A percentile compares a stretch with the other conserved stretches of the same genome.
Evolutionary conservation across 2,329 filamentous ascomycete genomes (phyloP).

Genomic region (Sclerotinia spermophila): DNA sequence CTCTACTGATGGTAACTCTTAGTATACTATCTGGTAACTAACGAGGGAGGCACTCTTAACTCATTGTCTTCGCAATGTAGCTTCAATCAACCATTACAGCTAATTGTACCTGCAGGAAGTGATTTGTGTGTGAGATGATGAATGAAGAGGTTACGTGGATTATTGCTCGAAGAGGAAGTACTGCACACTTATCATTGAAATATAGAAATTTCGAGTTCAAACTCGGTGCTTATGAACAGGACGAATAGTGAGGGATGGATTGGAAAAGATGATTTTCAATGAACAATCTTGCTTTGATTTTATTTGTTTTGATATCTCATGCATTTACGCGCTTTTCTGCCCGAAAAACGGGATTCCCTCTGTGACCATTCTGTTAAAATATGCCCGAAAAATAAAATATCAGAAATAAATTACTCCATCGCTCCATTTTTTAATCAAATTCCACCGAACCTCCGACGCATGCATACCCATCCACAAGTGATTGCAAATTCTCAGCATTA

Average conservation of each 20-base stretch:
- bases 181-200: slow-evolving; percentile 58
- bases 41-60: neutral
- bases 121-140: slow-evolving; percentile 61
- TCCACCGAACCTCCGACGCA: slow-evolving; percentile 1
- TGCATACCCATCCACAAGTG: neutral
- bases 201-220: slow-evolving; percentile 52
- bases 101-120: slow-evolving; percentile 66
- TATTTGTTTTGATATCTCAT: neutral
- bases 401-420: slow-evolving; percentile 3
- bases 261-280: neutral
- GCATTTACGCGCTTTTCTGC: neutral
- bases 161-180: slow-evolving; percentile 57
- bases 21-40: neutral
- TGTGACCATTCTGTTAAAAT: slow-evolving; percentile 2
- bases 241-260: neutral
- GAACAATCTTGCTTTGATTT: neutral
- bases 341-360: neutral
- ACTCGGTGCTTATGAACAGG: neutral
- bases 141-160: slow-evolving; percentile 63
- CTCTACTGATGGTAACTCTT: neutral
- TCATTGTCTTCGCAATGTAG: slow-evolving; percentile 54
- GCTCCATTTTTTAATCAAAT: slow-evolving; percentile 1
- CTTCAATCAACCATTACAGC: slow-evolving; percentile 58
- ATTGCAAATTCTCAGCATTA: slow-evolving; percentile 19
- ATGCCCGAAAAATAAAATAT: neutral